Evolutionary conservation across 2,329 filamentous ascomycete genomes (phyloP), one percentile per base, ranked within the genome.

Genomic region (Dactylonectria estremocensis): DNA sequence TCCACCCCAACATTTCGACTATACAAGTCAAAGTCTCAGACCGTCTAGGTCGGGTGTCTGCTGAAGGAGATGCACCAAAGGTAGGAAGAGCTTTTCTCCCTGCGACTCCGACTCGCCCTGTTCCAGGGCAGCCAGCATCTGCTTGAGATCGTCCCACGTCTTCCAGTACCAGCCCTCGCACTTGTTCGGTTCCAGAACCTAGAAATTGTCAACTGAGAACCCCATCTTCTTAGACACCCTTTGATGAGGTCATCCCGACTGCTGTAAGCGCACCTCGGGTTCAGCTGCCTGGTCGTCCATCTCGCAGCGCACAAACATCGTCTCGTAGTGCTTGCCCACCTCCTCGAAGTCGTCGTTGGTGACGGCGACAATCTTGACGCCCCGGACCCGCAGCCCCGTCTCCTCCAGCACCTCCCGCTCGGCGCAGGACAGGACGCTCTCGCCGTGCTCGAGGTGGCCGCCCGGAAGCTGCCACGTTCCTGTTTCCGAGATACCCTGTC

Each of bases 361-460:
- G 0, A 89, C 86, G 0, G 86, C 88, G 1, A 91, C 70, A 45
- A 92, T 85, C 52, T 82, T 83, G 40, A 88, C 55, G 7, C 86
- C 83, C 1, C 78, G 82, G 1, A 94, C 83, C 0, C 79, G 73
- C 0, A 94, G 83, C 0, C 87, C 91, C 0, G 93, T 94, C 76
- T 95, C 93, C 77, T 95, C 93, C 0, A 88, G 76, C 0, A 88
- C 83, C 79, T 95, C 93, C 4, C 93, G 87, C 53, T 81, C 85
- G 0, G 92, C 92, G 66, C 92, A 94, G 0, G 80, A 78, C 20
- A 89, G 83, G 35, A 89, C 85, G 2, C 83, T 84, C 77, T 95
- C 93, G 68, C 88, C 87, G 64, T 88, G 87, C 68, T 95, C 93
- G 16, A 95, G 86, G 74, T 95, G 92, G 0, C 93, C 93, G 22